These are phyloP conservation scores for Gossypium thurberi DNA, from an alignment of 345 rosid genomes.

Conservation along the genomic window DNA sequence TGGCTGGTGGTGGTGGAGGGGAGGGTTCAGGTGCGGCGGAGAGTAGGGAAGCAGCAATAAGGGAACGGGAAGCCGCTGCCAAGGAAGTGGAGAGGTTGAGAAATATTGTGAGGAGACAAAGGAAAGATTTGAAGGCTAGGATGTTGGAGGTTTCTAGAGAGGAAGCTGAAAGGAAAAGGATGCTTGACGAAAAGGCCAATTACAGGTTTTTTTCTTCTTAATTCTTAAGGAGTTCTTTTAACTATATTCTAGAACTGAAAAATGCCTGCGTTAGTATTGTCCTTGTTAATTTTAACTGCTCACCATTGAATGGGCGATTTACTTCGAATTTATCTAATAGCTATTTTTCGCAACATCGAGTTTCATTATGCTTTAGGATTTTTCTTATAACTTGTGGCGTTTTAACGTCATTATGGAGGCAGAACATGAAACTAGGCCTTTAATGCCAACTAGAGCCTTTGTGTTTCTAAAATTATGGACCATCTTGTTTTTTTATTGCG, in stretches of 20 bases:
- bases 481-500: background rate
- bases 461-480: background rate
- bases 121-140: constrained; percentile 76
- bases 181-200: constrained; percentile 84
- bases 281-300: background rate
- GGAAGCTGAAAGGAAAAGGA: constrained; percentile 87
- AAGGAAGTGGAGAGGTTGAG: constrained; percentile 83
- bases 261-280: background rate
- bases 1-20: constrained; percentile 21
- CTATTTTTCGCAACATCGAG: background rate
- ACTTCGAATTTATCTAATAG: no score
- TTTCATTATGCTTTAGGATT: background rate
- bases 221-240: background rate
- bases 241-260: background rate
- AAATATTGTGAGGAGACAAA: constrained; percentile 64
- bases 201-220: constrained; percentile 42
- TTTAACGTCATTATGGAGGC: background rate
- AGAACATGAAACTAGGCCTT: background rate
- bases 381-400: background rate
- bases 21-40: constrained; percentile 32
- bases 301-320: background rate
- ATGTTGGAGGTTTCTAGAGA: constrained; percentile 91
- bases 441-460: background rate
- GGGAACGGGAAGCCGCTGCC: constrained; percentile 62
- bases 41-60: constrained; percentile 57